Conservation (phyloP, 805 yeast genomes). For the Saccharomycopsis guyanensis region DNA sequence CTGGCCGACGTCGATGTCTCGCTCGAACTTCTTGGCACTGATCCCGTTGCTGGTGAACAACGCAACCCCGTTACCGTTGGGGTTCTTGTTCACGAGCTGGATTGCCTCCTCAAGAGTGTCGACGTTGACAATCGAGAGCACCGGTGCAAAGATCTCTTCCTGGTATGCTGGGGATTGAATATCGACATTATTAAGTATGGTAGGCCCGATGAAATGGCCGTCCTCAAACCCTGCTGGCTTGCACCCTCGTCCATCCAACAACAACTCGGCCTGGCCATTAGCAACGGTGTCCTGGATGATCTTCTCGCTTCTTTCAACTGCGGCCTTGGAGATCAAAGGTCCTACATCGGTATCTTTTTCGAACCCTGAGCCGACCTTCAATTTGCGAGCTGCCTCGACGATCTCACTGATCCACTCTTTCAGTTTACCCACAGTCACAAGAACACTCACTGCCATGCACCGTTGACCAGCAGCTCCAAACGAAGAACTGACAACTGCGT, state of each 20-base stretch:
- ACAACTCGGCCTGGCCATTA: slow-evolving; percentile 52
- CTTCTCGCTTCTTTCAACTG: slow-evolving; percentile 45
- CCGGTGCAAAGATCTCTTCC: slow-evolving; percentile 73
- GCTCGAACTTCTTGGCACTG: slow-evolving; percentile 62
- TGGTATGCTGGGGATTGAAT: slow-evolving; percentile 63
- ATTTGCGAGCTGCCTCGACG: slow-evolving; percentile 41
- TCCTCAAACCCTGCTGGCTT: slow-evolving; percentile 36
- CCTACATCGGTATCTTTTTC: slow-evolving; percentile 58
- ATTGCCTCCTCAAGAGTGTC: slow-evolving; percentile 70
- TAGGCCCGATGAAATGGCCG: slow-evolving; percentile 71
- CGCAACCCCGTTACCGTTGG: slow-evolving; percentile 67
- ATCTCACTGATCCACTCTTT: slow-evolving; percentile 51
- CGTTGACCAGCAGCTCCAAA: slow-evolving; percentile 84
- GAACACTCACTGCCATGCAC: slow-evolving; percentile 70
- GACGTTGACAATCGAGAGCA: slow-evolving; percentile 51
- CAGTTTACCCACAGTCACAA: slow-evolving; percentile 55
- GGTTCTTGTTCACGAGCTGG: slow-evolving; percentile 49
- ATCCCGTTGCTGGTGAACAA: slow-evolving; percentile 65
- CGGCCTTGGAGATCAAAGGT: slow-evolving; percentile 59
- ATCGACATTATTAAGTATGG: slow-evolving; percentile 52
- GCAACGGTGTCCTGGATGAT: slow-evolving; percentile 45
- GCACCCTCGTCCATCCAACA: slow-evolving; percentile 55
- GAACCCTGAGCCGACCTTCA: slow-evolving; percentile 61
- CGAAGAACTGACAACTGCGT: slow-evolving; percentile 66
- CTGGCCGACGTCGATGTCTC: slow-evolving; percentile 64